phyloP scores from a whole-genome alignment of 192 early-diverging fungal genomes.

The Mortierella alpina region DNA sequence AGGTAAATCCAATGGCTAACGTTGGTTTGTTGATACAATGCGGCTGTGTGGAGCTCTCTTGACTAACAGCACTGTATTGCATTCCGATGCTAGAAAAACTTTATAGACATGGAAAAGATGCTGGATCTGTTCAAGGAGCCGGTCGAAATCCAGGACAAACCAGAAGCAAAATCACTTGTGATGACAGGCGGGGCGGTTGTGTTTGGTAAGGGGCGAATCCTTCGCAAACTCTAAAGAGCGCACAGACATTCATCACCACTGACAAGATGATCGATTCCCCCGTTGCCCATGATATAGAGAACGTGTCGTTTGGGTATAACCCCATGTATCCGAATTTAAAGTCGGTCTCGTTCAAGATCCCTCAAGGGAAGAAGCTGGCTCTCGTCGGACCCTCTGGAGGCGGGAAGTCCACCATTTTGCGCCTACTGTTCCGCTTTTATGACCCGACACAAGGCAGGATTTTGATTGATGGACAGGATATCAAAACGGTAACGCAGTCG shows the following conservation, averaged over 20 bases:
- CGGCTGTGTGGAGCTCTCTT: conserved; percentile 29
- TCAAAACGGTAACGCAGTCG: conserved; percentile 78
- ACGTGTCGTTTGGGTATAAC: conserved; percentile 91
- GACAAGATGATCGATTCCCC: not conserved
- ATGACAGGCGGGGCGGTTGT: conserved; percentile 79
- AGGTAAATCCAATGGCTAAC: conserved; percentile 61
- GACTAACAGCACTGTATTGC: conserved; percentile 49
- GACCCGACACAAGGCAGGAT: conserved; percentile 86
- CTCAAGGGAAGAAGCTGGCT: conserved; percentile 85
- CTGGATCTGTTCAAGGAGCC: conserved; percentile 62
- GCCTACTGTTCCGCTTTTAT: conserved; percentile 93
- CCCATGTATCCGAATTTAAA: conserved; percentile 64
- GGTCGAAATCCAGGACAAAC: conserved; percentile 69
- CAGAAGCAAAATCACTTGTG: conserved; percentile 54
- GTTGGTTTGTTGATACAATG: conserved; percentile 65
- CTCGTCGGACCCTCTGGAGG: conserved; percentile 96
- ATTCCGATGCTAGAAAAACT: conserved; percentile 73
- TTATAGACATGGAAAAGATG: conserved; percentile 68
- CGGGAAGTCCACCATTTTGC: conserved; percentile 86
- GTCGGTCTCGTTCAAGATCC: conserved; percentile 83
- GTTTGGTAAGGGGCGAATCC: conserved; percentile 58
- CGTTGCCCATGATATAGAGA: conserved; percentile 56
- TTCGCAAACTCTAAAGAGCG: not conserved
- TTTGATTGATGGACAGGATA: conserved; percentile 85
- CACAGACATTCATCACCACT: not conserved